phyloP scores from a whole-genome alignment of 441 rosid species.

The Caryocar brasiliense region DNA sequence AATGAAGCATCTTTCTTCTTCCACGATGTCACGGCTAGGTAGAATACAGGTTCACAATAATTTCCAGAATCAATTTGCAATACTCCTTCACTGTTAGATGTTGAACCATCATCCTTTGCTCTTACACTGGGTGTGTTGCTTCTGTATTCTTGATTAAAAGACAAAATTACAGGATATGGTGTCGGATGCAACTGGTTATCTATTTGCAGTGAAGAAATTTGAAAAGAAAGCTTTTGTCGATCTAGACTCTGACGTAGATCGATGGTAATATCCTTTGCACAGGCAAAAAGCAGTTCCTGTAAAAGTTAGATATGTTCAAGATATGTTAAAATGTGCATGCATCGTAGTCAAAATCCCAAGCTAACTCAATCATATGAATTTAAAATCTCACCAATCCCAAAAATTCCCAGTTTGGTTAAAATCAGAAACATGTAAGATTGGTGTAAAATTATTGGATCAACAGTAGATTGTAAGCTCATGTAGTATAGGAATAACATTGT shows the following conservation, averaged over 20 bases:
- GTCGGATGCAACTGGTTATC: conserved; percentile 71
- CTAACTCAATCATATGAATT: too few relatives aligned
- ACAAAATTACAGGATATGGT: conserved; percentile 80
- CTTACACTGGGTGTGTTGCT: conserved; percentile 34
- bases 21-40: conserved; percentile 64
- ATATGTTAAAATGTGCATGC: too few relatives aligned
- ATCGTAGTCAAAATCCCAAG: too few relatives aligned
- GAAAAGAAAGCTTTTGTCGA: conserved; percentile 71
- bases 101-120: conserved; percentile 35
- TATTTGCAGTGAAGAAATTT: conserved; percentile 66
- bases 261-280: conserved; percentile 57
- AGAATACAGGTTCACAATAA: conserved; percentile 47
- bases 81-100: conserved; percentile 24
- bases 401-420: too few relatives aligned
- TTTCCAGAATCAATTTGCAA: conserved; percentile 28
- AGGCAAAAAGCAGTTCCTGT: conserved; percentile 89
- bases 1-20: conserved; percentile 70
- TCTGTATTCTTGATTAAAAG: conserved; percentile 56
- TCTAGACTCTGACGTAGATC: conserved; percentile 71
- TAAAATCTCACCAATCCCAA: too few relatives aligned
- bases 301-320: background rate
- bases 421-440: too few relatives aligned
- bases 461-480: too few relatives aligned
- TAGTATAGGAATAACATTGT: too few relatives aligned
- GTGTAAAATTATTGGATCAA: too few relatives aligned